Base-by-base conservation (phyloP, 495 filamentous ascomycete genomes). In the Aspergillus wentii region DNA sequence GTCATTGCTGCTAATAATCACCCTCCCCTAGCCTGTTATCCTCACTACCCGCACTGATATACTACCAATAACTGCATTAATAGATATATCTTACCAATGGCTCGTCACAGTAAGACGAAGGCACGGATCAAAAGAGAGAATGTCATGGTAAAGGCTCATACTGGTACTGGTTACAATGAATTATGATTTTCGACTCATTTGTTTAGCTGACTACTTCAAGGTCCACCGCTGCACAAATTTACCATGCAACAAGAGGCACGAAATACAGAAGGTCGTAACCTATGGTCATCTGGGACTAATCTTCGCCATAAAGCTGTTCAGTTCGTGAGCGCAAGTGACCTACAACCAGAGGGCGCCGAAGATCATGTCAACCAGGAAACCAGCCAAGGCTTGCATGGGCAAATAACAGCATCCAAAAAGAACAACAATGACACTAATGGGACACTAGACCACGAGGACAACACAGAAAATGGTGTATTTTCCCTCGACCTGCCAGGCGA, bases 211-310 rank as follows among this genome's bases (percentile, higher is more conserved):
- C 31, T 4, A 14, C 29, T 17, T 14, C 3, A 28, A 51, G 40
- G 44, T 34, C 35, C 26, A 38, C 41, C 41, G 41, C 38, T 38
- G 45, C 46, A 40, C 21, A 48, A 46, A 8, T 77, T 85, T 42
- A 80, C 82, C 0, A 71, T 94, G 64, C 68, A 71, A 34, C 80
- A 92, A 38, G 88, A 88, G 62, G 88, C 85, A 41, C 78, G 76
- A 32, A 83, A 88, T 46, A 91, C 86, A 14, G 77, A 78, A 56
- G 72, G 67, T 4, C 78, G 84, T 35, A 66, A 65, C 26, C 54
- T 64, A 26, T 56, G 48, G 40, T 52, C 56, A 39, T 25, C 39
- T 11, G 40, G 50, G 26, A 44, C 20, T n/a, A 49, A 49, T 8
- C 67, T 83, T 18, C 68, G 79, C 16, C 52, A 80, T 35, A 66